Conservation (phyloP, 169 alveolate species). For the Eimeria praecox region DNA sequence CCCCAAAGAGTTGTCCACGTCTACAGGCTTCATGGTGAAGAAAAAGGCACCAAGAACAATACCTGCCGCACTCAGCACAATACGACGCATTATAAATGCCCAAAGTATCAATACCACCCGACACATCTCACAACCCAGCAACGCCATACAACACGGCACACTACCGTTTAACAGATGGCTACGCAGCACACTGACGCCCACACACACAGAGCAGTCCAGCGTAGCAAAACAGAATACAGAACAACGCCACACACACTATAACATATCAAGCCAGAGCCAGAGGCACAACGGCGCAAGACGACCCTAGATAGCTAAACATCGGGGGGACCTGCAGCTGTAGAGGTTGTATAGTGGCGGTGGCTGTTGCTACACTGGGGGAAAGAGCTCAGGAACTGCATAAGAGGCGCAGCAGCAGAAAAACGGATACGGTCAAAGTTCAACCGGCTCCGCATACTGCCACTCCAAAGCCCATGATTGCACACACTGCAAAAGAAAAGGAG, state of each 20-base stretch:
- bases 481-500: not conserved
- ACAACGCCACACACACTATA: not conserved
- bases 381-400: not conserved
- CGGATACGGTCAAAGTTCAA: not conserved
- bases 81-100: not conserved
- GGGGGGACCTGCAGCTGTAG: not conserved
- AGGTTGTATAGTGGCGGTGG: not conserved
- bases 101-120: not conserved
- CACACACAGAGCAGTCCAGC: not conserved
- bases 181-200: no score
- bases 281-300: no score
- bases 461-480: not conserved
- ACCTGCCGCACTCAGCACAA: constrained; percentile 67
- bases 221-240: not conserved
- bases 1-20: constrained; percentile 82
- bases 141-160: not conserved
- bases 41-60: constrained; percentile 82
- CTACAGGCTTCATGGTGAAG: constrained; percentile 85
- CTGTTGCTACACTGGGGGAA: not conserved
- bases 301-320: not conserved
- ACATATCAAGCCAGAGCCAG: not conserved
- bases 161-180: no score
- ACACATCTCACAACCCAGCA: not conserved
- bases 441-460: not conserved
- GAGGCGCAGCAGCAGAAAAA: not conserved